Evolutionary conservation across 306 rosid genomes (phyloP), one percentile per base, ranked within the genome.

Genomic region (Corylus americana): DNA sequence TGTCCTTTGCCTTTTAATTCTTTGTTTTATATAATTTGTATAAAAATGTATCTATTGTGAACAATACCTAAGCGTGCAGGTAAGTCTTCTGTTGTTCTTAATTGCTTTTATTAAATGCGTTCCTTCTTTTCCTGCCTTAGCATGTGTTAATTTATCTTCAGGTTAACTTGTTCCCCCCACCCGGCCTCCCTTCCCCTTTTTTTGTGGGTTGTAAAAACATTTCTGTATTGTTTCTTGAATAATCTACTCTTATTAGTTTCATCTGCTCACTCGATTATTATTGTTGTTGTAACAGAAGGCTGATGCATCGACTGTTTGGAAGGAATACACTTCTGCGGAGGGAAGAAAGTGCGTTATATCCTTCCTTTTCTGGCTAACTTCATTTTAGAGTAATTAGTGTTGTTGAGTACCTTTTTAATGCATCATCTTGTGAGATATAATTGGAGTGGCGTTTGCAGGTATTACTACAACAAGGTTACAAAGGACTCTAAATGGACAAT

Each of bases 221-320:
- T 63, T 63, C 8, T 13, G 45, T 17, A 35, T 64, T 64, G 48
- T 35, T 37, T 64, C 22, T 64, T 47, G 55, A 72, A 71, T 79
- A 59, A 31, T 85, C 18, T 71, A 61, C 64, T 37, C 47, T 72
- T 79, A 74, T 83, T 73, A 76, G 75, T 82, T 74, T 67, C 35
- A 78, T 82, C 42, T 82, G 45, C 78, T 78, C 35, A n/a, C 54
- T 49, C 49, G 67, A 82, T 86, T 86, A 78, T 77, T 89, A 71
- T 87, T 77, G 83, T 89, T 81, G 82, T 86, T 88, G 79, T 85
- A 82, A 83, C 97, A 96, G 99, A 90, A 94, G 82, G 99, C 99
- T 6, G 99, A 96, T 81, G 99, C 99, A 73, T 96, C 99, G 67
- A 96, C 99, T 78, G 98, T 96, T 79, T 96, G 99, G 99, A 96